A percentile compares a stretch with the other conserved stretches of the same genome.
Conservation (phyloP, 371 early-diverging fungal genomes). For the Rhizopus sp. region DNA sequence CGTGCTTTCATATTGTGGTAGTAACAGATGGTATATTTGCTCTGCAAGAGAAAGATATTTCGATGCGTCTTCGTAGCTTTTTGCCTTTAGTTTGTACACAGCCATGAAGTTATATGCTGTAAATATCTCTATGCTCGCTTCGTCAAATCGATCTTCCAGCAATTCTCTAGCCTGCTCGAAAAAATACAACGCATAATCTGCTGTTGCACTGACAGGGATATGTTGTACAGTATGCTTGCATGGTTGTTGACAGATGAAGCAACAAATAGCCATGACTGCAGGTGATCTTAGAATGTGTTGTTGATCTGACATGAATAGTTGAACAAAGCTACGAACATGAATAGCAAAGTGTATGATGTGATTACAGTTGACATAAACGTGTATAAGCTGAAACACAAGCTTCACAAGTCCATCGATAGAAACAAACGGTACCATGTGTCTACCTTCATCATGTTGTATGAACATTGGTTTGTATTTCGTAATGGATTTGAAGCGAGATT, state of each 20-base stretch:
- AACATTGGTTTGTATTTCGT: constrained; percentile 13
- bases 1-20: constrained; percentile 15
- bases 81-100: constrained; percentile 21
- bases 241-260: constrained; percentile 19
- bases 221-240: constrained; percentile 28
- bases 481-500: constrained; percentile 29
- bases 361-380: constrained; percentile 28
- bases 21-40: constrained; percentile 24
- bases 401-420: constrained; percentile 5
- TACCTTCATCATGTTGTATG: constrained; percentile 1
- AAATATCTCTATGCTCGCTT: constrained; percentile 30
- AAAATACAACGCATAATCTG: constrained; percentile 30
- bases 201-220: constrained; percentile 14
- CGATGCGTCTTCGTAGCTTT: constrained; percentile 12
- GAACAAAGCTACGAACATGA: constrained; percentile 27
- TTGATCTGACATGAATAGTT: constrained; percentile 14
- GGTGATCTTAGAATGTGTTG: constrained; percentile 19
- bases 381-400: constrained; percentile 23
- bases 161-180: constrained; percentile 33
- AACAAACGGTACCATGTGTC: not conserved
- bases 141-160: constrained; percentile 38
- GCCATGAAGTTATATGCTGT: constrained; percentile 28
- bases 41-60: constrained; percentile 29
- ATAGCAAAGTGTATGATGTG: constrained; percentile 27
- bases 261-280: constrained; percentile 36